Evolutionary conservation across 345 rosid species (phyloP).

Genomic region (Barbarea vulgaris): DNA sequence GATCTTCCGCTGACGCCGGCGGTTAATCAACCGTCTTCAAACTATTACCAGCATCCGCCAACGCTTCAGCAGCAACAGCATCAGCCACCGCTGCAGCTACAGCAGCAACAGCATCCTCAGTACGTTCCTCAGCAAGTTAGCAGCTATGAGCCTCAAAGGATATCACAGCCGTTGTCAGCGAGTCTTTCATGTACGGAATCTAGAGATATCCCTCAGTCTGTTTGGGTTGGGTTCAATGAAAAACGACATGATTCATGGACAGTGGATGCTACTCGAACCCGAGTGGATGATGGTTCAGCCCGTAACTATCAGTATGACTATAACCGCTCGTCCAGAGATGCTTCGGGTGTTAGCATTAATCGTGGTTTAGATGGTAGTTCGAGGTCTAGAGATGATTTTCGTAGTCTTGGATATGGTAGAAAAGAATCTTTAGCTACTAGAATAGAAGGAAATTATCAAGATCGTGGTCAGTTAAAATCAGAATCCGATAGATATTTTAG

Average conservation of each 20-base stretch:
- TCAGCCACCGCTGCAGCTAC: constrained; percentile 27
- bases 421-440: constrained; percentile 41
- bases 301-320: constrained; percentile 46
- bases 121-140: constrained; percentile 45
- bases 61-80: constrained; percentile 32
- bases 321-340: constrained; percentile 42
- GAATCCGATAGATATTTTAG: constrained; percentile 51
- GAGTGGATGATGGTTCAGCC: constrained; percentile 24
- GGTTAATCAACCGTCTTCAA: constrained; percentile 31
- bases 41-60: constrained; percentile 36
- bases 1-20: constrained; percentile 19
- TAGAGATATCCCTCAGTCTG: constrained; percentile 33
- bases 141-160: constrained; percentile 36
- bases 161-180: constrained; percentile 35
- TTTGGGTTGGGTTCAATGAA: constrained; percentile 35
- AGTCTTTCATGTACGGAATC: constrained; percentile 33
- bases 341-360: constrained; percentile 41
- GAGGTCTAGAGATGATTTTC: constrained; percentile 55
- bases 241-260: constrained; percentile 42
- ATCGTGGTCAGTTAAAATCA: constrained; percentile 40
- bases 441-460: constrained; percentile 37
- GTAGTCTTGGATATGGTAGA: constrained; percentile 40
- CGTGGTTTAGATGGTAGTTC: constrained; percentile 49
- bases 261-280: constrained; percentile 9
- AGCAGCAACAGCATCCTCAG: constrained; percentile 35